Conservation (phyloP, 441 rosid genomes). For the Adansonia grandidieri region DNA sequence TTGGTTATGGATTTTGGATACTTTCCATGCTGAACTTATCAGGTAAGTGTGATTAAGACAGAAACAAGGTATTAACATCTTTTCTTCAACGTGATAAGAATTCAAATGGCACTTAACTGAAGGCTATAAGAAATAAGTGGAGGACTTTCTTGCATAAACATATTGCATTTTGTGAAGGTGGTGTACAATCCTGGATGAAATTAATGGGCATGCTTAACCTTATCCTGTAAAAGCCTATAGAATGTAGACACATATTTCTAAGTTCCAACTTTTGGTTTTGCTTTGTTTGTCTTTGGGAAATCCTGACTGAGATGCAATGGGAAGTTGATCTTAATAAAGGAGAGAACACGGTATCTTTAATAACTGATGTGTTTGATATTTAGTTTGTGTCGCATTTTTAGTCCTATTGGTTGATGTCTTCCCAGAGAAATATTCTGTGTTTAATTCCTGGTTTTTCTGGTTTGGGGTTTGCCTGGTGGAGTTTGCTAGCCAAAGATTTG, state of each 20-base stretch:
- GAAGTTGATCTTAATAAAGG: conserved; percentile 18
- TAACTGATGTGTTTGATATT: conserved; percentile 17
- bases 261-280: conserved; percentile 3
- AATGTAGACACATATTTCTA: conserved; percentile 1
- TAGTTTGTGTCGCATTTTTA: conserved; percentile 20
- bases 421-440: conserved; percentile 20
- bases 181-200: conserved; percentile 20
- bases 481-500: conserved; percentile 28
- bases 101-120: conserved; percentile 29
- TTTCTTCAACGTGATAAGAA: conserved; percentile 25
- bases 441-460: conserved; percentile 18
- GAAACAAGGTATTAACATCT: conserved; percentile 26
- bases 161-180: conserved; percentile 14
- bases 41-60: conserved; percentile 34
- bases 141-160: conserved; percentile 17
- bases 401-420: conserved; percentile 24
- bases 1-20: conserved; percentile 37
- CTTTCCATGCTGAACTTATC: conserved; percentile 29
- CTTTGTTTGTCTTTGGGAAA: conserved; percentile 15
- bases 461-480: conserved; percentile 28
- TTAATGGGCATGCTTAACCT: conserved; percentile 24
- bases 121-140: conserved; percentile 28
- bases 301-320: conserved; percentile 20
- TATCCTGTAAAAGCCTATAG: conserved; percentile 29
- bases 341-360: conserved; percentile 17